Conservation (phyloP, 2,329 filamentous ascomycete genomes). For the Fonsecaea monophora region DNA sequence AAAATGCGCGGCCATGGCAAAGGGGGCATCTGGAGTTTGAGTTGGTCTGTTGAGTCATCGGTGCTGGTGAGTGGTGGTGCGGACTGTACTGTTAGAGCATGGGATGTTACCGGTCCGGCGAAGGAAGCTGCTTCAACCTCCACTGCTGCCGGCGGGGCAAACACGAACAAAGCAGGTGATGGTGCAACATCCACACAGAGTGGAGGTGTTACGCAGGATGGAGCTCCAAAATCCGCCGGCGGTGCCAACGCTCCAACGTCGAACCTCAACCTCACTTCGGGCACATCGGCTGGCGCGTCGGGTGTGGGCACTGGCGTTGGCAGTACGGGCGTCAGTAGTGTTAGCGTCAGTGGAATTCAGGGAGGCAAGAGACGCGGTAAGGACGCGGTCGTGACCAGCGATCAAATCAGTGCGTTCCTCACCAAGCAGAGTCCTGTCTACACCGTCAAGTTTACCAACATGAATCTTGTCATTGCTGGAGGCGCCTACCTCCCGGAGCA, state of each 20-base stretch:
- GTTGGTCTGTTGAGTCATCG: constrained; percentile 90
- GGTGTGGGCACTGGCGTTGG: constrained; percentile 54
- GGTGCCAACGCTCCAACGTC: constrained; percentile 15
- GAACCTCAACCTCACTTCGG: constrained; percentile 40
- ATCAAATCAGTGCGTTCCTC: constrained; percentile 92
- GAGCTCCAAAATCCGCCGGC: constrained; percentile 14
- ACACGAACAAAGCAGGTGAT: constrained; percentile 1
- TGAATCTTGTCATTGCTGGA: constrained; percentile 90
- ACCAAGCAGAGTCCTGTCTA: constrained; percentile 97
- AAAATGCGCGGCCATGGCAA: constrained; percentile 92
- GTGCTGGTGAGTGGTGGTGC: constrained; percentile 89
- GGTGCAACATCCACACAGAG: not conserved
- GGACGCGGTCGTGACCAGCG: constrained; percentile 85
- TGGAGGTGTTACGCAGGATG: constrained; percentile 5
- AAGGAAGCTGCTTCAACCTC: constrained; percentile 59
- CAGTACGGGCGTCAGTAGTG: constrained; percentile 12
- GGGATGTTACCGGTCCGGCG: constrained; percentile 81
- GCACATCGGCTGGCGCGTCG: constrained; percentile 55
- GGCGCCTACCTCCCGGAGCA: constrained; percentile 67
- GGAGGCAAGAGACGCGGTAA: constrained; percentile 75
- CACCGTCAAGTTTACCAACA: constrained; percentile 90
- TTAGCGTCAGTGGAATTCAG: constrained; percentile 57
- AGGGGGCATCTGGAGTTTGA: constrained; percentile 90
- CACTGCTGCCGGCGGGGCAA: constrained; percentile 51
- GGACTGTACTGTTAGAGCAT: constrained; percentile 90